Percentiles rank a stretch among this genome's conserved stretches.
These are phyloP conservation scores for Trametes sanguinea DNA, from an alignment of 768 basidiomycete species.

Conservation along the genomic window DNA sequence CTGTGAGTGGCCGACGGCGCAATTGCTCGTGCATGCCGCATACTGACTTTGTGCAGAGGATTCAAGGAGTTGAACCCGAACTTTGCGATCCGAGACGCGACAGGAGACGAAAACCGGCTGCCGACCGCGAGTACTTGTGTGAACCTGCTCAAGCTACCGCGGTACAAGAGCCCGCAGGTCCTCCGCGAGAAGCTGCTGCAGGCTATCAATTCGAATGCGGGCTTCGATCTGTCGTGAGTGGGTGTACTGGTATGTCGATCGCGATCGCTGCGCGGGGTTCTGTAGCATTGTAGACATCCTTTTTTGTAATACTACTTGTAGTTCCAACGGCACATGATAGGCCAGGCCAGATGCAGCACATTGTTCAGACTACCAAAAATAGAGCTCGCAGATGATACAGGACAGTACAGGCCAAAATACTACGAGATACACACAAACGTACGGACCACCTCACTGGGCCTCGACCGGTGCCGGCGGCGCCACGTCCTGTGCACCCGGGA, in stretches of 20 bases:
- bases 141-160: constrained; percentile 88
- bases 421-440: neutral
- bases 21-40: neutral
- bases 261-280: neutral
- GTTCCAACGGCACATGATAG: too few species aligned
- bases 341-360: too few species aligned
- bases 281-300: neutral
- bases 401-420: neutral
- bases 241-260: neutral
- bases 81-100: constrained; percentile 86
- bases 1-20: constrained; percentile 49
- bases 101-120: constrained; percentile 67
- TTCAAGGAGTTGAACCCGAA: constrained; percentile 87
- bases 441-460: constrained; percentile 16
- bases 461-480: constrained; percentile 27
- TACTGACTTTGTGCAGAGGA: constrained; percentile 46
- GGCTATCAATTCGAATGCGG: constrained; percentile 84
- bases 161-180: constrained; percentile 61
- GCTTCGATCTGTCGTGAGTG: constrained; percentile 84
- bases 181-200: constrained; percentile 79
- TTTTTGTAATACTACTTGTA: too few species aligned
- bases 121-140: constrained; percentile 87
- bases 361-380: too few species aligned
- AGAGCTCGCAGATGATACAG: neutral
- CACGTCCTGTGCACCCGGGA: constrained; percentile 15